phyloP scores from a whole-genome alignment of 371 early-diverging fungal species.

The Dinochytrium kinnereticum region DNA sequence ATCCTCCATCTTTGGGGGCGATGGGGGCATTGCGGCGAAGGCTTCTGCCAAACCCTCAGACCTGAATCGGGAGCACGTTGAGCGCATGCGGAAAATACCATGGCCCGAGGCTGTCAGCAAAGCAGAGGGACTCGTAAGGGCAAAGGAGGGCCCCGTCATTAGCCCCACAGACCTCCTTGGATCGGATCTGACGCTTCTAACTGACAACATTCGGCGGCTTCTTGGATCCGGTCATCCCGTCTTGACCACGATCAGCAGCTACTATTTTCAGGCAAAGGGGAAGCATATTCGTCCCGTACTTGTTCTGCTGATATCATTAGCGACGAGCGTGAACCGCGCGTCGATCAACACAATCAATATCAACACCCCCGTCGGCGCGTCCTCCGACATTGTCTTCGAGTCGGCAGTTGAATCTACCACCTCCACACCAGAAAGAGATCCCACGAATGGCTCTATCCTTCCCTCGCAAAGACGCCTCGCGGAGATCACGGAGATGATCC shows the following conservation, averaged over 20 bases:
- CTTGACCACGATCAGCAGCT: constrained; percentile 82
- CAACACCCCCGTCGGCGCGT: neutral
- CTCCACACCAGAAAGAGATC: neutral
- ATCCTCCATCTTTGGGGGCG: no score
- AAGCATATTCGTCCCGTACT: constrained; percentile 93
- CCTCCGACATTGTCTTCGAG: constrained; percentile 10
- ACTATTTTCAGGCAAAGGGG: constrained; percentile 88
- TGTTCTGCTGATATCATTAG: constrained; percentile 87
- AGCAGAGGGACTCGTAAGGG: constrained; percentile 45
- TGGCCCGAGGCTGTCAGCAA: constrained; percentile 45
- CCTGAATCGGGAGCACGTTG: neutral
- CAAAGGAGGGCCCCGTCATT: constrained; percentile 39
- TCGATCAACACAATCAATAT: neutral
- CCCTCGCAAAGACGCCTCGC: constrained; percentile 91
- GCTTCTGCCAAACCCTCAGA: neutral
- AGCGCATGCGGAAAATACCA: neutral
- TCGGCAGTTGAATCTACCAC: neutral
- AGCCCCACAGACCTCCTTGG: constrained; percentile 68
- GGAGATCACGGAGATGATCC: constrained; percentile 96
- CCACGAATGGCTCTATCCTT: constrained; percentile 54
- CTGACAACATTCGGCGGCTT: constrained; percentile 83
- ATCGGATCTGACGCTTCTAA: constrained; percentile 79
- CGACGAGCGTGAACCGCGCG: constrained; percentile 60
- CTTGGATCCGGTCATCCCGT: constrained; percentile 86
- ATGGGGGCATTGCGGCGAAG: neutral